Conservation (phyloP, 2,329 filamentous ascomycete genomes). For the Gliomastix tumulicola region DNA sequence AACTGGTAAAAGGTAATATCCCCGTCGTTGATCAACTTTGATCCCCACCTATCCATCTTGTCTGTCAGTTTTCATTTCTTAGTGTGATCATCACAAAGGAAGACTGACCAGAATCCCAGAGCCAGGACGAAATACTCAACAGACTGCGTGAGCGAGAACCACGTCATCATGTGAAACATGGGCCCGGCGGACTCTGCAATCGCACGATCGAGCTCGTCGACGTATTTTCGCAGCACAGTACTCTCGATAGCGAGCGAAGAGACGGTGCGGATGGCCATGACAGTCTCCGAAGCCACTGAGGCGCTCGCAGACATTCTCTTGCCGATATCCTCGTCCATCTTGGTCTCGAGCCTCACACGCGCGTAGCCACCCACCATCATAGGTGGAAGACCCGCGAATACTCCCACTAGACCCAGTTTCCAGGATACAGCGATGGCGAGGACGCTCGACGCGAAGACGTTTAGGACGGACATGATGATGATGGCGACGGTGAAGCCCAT, state of each 20-base stretch:
- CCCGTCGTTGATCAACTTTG: constrained; percentile 9
- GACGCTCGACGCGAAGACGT: constrained; percentile 27
- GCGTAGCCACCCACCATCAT: constrained; percentile 26
- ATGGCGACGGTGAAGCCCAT: constrained; percentile 33
- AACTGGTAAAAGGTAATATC: constrained; percentile 29
- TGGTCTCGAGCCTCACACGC: constrained; percentile 30
- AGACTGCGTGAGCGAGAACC: constrained; percentile 13
- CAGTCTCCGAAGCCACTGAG: constrained; percentile 34
- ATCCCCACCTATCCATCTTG: constrained; percentile 13
- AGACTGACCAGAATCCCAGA: constrained; percentile 17
- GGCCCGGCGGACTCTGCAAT: constrained; percentile 6
- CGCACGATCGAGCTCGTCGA: constrained; percentile 18
- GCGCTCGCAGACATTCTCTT: constrained; percentile 26
- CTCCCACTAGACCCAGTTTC: constrained; percentile 41
- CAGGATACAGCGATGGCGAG: constrained; percentile 36
- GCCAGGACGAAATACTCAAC: constrained; percentile 18
- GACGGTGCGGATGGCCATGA: constrained; percentile 29
- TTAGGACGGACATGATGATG: constrained; percentile 28
- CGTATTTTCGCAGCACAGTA: constrained; percentile 19
- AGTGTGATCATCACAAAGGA: background rate
- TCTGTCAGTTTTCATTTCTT: background rate
- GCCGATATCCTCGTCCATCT: constrained; percentile 25
- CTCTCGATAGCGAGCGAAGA: constrained; percentile 34
- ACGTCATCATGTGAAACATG: constrained; percentile 12
- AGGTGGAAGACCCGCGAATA: constrained; percentile 31